A percentile compares a stretch with the other conserved stretches of the same genome.
Conservation (phyloP, 169 alveolate genomes). For the Cryptosporidium tyzzeri region DNA sequence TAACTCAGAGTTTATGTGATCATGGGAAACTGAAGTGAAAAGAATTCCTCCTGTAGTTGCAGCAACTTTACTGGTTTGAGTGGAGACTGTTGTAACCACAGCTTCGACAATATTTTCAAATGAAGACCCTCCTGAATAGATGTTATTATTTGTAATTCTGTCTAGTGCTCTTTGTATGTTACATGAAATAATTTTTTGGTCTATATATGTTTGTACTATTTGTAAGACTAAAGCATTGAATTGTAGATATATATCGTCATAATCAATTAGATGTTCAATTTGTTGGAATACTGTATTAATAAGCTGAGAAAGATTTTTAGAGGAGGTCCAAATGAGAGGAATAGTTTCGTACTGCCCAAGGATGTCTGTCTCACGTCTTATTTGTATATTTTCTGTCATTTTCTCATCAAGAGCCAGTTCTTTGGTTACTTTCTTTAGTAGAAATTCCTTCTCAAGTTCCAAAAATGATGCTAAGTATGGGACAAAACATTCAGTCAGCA, state of each 20-base stretch:
- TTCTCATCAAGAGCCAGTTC: constrained; percentile 10
- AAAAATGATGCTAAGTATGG: constrained; percentile 37
- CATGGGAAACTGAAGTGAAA: constrained; percentile 31
- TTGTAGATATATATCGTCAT: constrained; percentile 49
- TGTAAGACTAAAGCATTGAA: constrained; percentile 28
- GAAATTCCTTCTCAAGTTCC: constrained; percentile 4
- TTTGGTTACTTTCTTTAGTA: not conserved
- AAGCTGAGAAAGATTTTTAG: constrained; percentile 13
- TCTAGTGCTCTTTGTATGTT: constrained; percentile 32
- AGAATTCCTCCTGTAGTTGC: constrained; percentile 49
- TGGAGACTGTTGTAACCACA: constrained; percentile 59
- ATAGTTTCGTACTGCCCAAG: constrained; percentile 10
- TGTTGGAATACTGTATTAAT: constrained; percentile 17
- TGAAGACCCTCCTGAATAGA: constrained; percentile 19
- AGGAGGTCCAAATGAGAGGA: constrained; percentile 64
- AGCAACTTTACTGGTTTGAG: constrained; percentile 47
- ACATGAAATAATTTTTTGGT: not conserved
- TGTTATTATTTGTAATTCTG: constrained; percentile 6
- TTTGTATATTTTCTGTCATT: constrained; percentile 48
- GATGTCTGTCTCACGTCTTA: constrained; percentile 25
- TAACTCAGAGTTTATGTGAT: not conserved
- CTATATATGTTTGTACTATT: constrained; percentile 4
- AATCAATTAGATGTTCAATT: constrained; percentile 37
- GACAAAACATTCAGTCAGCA: constrained; percentile 55
- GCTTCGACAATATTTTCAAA: constrained; percentile 65